phyloP scores from a whole-genome alignment of 352 stramenopile species.

The Pythium sukuiense region DNA sequence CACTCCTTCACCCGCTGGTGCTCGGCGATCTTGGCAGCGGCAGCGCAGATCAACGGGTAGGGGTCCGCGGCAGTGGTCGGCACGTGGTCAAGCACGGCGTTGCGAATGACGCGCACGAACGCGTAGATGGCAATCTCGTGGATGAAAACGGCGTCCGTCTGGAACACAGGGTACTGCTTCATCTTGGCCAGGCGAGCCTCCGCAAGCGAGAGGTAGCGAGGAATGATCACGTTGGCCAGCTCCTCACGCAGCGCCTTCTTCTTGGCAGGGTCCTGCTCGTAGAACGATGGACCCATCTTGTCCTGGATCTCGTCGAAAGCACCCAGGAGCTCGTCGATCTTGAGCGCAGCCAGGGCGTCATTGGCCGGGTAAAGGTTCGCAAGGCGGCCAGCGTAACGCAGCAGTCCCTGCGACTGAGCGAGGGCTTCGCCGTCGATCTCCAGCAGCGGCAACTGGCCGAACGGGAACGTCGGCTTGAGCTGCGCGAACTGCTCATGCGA shows the following conservation, averaged over 20 bases:
- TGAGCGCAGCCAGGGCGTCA: constrained; percentile 29
- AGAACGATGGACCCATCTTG: constrained; percentile 25
- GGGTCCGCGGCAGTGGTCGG: constrained; percentile 29
- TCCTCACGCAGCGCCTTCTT: constrained; percentile 37
- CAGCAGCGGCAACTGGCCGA: constrained; percentile 35
- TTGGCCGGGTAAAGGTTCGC: constrained; percentile 37
- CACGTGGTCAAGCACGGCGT: constrained; percentile 36
- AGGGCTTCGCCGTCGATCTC: constrained; percentile 35
- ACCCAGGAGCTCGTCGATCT: constrained; percentile 36
- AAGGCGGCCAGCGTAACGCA: constrained; percentile 41
- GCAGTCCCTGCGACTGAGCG: constrained; percentile 35
- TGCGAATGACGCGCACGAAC: constrained; percentile 29
- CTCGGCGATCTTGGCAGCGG: constrained; percentile 24
- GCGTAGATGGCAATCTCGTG: constrained; percentile 33
- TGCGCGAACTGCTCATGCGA: constrained; percentile 31
- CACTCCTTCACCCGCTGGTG: constrained; percentile 39
- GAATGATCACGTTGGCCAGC: constrained; percentile 32
- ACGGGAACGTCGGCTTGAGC: constrained; percentile 33
- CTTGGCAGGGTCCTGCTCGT: constrained; percentile 35
- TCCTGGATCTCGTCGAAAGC: constrained; percentile 31
- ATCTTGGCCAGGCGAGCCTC: constrained; percentile 35
- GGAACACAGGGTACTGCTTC: constrained; percentile 27
- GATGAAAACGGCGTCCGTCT: constrained; percentile 27
- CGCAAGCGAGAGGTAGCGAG: constrained; percentile 27
- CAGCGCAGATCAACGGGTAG: constrained; percentile 20